A percentile compares a stretch with the other conserved stretches of the same genome.
phyloP scores from a whole-genome alignment of 2,329 filamentous ascomycete genomes.

The Aspergillus bombycis region DNA sequence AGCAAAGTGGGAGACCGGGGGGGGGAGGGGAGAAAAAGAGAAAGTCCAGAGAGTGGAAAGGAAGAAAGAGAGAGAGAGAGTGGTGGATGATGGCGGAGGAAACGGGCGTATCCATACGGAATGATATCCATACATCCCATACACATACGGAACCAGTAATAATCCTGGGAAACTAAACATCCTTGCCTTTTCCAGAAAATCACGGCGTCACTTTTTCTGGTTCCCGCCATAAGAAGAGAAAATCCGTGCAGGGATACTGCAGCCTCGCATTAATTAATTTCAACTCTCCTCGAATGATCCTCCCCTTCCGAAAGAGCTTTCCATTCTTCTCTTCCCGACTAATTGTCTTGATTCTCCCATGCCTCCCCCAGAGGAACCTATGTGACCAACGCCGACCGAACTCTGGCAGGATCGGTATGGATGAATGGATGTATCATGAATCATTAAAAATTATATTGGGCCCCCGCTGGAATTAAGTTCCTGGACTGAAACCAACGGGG shows the following conservation, averaged over 20 bases:
- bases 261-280: background rate
- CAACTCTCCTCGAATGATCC: background rate
- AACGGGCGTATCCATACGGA: constrained; percentile 10
- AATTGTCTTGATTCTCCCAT: background rate
- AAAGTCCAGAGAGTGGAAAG: constrained; percentile 8
- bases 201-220: constrained; percentile 14
- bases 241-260: constrained; percentile 9
- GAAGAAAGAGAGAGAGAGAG: constrained; percentile 9
- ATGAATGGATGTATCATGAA: background rate
- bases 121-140: constrained; percentile 14
- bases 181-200: background rate
- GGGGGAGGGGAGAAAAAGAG: constrained; percentile 3
- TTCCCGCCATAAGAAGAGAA: constrained; percentile 25
- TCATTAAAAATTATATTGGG: background rate
- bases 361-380: background rate
- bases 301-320: background rate
- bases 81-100: constrained; percentile 15
- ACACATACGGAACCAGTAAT: constrained; percentile 15
- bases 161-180: constrained; percentile 2
- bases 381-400: background rate
- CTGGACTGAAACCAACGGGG: background rate
- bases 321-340: no score
- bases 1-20: background rate
- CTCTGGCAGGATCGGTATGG: background rate
- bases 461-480: background rate